Evolutionary conservation across 345 rosid genomes (phyloP).

Genomic region (Salix koriyanagi): DNA sequence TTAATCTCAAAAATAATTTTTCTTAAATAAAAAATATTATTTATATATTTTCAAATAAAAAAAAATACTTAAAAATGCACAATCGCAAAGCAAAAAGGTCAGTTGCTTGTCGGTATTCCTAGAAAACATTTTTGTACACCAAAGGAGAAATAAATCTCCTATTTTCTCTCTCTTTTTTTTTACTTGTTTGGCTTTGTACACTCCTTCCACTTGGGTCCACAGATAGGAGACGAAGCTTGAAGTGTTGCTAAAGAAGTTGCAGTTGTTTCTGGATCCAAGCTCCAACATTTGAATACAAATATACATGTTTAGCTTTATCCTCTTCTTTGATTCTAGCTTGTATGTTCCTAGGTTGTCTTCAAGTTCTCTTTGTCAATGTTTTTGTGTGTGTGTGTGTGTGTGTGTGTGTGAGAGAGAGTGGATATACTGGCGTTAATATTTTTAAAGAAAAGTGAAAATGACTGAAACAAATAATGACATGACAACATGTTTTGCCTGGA

Average conservation of each 20-base stretch:
- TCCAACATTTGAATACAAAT: background rate
- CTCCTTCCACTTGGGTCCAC: background rate
- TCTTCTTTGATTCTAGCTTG: background rate
- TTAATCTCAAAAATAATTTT: too few species aligned
- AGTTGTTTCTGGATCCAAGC: conserved; percentile 27
- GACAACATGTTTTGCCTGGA: conserved; percentile 5
- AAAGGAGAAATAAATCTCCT: too few species aligned
- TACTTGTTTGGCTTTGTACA: background rate
- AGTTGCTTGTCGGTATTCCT: too few species aligned
- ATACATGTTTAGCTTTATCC: background rate
- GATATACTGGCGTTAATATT: background rate
- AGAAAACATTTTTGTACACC: too few species aligned
- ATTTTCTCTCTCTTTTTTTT: background rate
- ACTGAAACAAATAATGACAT: conserved; percentile 1
- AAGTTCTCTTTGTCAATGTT: background rate
- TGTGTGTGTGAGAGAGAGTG: background rate
- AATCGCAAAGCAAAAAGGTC: too few species aligned
- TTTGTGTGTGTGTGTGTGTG: background rate
- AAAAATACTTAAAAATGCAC: too few species aligned
- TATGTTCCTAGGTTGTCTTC: background rate
- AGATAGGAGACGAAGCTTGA: background rate
- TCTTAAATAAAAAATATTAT: too few species aligned
- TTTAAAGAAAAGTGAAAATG: conserved; percentile 14
- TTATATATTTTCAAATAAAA: too few species aligned
- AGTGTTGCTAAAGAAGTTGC: conserved; percentile 11